These are phyloP conservation scores for Naumovozyma castellii DNA, from an alignment of 805 yeast species.

Conservation along the genomic window DNA sequence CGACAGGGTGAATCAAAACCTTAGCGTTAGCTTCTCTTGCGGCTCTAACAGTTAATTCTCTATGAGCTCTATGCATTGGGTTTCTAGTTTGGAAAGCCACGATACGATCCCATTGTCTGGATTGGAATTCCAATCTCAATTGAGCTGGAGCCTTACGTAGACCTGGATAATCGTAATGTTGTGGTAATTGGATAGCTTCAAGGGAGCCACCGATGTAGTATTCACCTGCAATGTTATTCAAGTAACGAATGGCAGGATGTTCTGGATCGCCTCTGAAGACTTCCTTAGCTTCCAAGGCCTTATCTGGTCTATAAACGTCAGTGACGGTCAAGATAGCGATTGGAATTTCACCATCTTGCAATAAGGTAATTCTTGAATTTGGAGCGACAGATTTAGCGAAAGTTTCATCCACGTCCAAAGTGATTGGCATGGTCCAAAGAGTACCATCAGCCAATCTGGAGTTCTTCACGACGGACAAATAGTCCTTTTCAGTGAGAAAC, in stretches of 20 bases:
- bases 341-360: conserved; percentile 71
- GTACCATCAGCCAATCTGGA: conserved; percentile 68
- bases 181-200: conserved; percentile 75
- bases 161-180: conserved; percentile 83
- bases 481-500: conserved; percentile 54
- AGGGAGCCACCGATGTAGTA: conserved; percentile 80
- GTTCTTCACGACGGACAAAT: conserved; percentile 51
- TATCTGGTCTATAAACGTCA: conserved; percentile 76
- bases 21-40: conserved; percentile 87
- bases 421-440: conserved; percentile 89
- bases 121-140: conserved; percentile 71
- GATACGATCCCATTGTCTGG: conserved; percentile 76
- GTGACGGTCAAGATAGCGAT: conserved; percentile 74
- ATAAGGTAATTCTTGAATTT: conserved; percentile 60
- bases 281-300: conserved; percentile 65
- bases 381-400: conserved; percentile 38
- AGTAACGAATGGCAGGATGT: conserved; percentile 82
- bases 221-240: conserved; percentile 67
- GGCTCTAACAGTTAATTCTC: conserved; percentile 92
- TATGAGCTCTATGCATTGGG: conserved; percentile 98
- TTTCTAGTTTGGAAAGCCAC: conserved; percentile 98
- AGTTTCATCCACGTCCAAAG: conserved; percentile 58
- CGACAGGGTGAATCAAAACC: conserved; percentile 91
- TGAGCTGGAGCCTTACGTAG: conserved; percentile 85
- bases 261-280: conserved; percentile 96